phyloP scores from a whole-genome alignment of 768 basidiomycete species.

The Suillus occidentalis region DNA sequence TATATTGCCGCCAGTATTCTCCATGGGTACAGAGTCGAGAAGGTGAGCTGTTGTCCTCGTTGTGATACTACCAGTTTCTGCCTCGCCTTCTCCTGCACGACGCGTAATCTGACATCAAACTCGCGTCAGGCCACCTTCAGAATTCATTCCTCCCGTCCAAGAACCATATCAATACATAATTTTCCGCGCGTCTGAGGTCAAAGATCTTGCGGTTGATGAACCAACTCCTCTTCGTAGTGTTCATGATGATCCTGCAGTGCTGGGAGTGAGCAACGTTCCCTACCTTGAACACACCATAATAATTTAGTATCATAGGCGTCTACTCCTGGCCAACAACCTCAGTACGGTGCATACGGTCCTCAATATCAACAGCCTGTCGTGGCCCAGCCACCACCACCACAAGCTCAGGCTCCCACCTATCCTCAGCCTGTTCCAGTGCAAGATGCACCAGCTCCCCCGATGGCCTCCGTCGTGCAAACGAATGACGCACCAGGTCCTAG shows the following conservation, averaged over 20 bases:
- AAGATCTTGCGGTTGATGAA: conserved; percentile 85
- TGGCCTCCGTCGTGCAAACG: conserved; percentile 19
- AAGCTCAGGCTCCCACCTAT: conserved; percentile 27
- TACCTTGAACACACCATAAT: neutral
- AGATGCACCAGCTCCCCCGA: conserved; percentile 19
- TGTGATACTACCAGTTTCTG: conserved; percentile 2
- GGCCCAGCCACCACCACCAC: conserved; percentile 29
- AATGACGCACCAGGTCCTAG: conserved; percentile 26
- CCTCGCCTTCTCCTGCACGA: neutral
- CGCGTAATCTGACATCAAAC: conserved; percentile 26
- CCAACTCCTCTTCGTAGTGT: conserved; percentile 58
- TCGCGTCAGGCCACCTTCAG: conserved; percentile 55
- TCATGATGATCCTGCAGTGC: conserved; percentile 82
- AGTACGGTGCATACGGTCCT: conserved; percentile 29
- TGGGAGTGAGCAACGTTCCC: conserved; percentile 58
- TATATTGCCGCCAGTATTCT: conserved; percentile 51
- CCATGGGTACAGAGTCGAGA: conserved; percentile 86
- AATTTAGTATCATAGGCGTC: conserved; percentile 41
- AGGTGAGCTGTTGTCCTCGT: conserved; percentile 48
- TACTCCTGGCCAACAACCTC: conserved; percentile 39
- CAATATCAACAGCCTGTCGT: conserved; percentile 33
- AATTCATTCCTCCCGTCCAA: conserved; percentile 82
- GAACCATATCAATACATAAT: conserved; percentile 89
- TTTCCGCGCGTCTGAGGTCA: conserved; percentile 88
- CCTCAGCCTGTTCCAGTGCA: conserved; percentile 28